Evolutionary conservation across 768 basidiomycete species (phyloP).

Genomic region (Amanita rimosa): DNA sequence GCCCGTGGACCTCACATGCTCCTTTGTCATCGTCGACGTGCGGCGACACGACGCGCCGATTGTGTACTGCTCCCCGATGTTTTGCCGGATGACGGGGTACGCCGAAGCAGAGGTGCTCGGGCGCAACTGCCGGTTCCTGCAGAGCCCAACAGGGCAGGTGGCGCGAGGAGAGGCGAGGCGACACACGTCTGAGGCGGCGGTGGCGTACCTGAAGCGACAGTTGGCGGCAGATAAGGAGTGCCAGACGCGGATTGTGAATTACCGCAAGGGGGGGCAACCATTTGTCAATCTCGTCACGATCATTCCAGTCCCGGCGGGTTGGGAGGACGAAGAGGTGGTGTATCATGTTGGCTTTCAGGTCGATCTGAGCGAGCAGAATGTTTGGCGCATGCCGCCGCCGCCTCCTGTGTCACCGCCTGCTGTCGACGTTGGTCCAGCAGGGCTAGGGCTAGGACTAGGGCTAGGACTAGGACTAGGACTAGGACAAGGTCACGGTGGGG

Average conservation of each 20-base stretch:
- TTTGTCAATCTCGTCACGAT: constrained; percentile 92
- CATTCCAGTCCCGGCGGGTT: constrained; percentile 71
- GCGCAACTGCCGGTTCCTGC: constrained; percentile 85
- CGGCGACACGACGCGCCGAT: constrained; percentile 76
- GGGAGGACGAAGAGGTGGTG: constrained; percentile 59
- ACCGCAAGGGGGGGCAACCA: constrained; percentile 69
- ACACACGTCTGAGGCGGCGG: constrained; percentile 56
- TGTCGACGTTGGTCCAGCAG: too few species aligned
- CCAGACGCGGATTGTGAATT: constrained; percentile 83
- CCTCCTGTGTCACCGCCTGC: too few species aligned
- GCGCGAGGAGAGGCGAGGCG: constrained; percentile 28
- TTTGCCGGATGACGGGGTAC: constrained; percentile 72
- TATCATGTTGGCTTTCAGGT: constrained; percentile 96
- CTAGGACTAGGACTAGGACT: too few species aligned
- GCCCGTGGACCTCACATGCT: constrained; percentile 85
- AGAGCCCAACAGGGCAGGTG: constrained; percentile 52
- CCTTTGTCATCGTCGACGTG: constrained; percentile 86
- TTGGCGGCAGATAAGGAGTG: constrained; percentile 75
- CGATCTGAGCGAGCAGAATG: constrained; percentile 43
- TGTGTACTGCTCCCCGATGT: constrained; percentile 83
- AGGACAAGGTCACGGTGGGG: too few species aligned
- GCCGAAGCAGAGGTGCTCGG: constrained; percentile 68
- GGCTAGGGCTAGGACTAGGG: too few species aligned
- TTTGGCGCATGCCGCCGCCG: too few species aligned
- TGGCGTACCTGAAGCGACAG: constrained; percentile 48